These are phyloP conservation scores for Microdochium nivale DNA, from an alignment of 2,329 filamentous ascomycete species.

Conservation along the genomic window DNA sequence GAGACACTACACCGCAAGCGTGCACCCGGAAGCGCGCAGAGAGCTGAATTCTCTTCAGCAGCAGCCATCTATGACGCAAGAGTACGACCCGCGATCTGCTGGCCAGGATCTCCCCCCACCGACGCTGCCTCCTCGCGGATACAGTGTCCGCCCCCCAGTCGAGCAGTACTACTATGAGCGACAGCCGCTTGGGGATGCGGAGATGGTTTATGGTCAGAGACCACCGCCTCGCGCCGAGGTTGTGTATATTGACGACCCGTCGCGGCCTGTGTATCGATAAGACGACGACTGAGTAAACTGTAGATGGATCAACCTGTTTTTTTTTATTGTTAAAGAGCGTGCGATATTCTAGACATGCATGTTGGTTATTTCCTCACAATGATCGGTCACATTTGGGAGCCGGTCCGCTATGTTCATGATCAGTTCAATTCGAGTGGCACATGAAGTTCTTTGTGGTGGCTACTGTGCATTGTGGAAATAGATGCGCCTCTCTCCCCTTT, in stretches of 20 bases:
- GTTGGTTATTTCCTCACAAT: no score
- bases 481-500: no score
- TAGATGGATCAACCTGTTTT: no score
- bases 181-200: slow-evolving; percentile 23
- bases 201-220: slow-evolving; percentile 35
- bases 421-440: no score
- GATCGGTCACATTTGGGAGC: no score
- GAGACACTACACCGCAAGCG: slow-evolving; percentile 38
- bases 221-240: slow-evolving; percentile 28
- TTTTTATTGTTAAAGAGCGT: no score
- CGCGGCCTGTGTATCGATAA: slow-evolving; percentile 19
- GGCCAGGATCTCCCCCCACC: slow-evolving; percentile 16
- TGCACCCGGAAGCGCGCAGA: slow-evolving; percentile 27
- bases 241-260: slow-evolving; percentile 32
- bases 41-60: slow-evolving; percentile 16
- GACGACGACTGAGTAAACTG: not conserved
- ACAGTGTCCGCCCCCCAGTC: slow-evolving; percentile 31
- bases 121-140: slow-evolving; percentile 9
- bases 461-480: no score
- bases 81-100: slow-evolving; percentile 18
- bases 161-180: slow-evolving; percentile 35
- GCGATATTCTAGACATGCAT: no score
- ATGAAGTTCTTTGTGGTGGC: no score
- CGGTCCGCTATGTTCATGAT: no score
- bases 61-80: slow-evolving; percentile 8